A percentile compares a stretch with the other conserved stretches of the same genome.
These are phyloP conservation scores for Paulownia fortunei DNA, from an alignment of 257 asterid species.

Conservation along the genomic window DNA sequence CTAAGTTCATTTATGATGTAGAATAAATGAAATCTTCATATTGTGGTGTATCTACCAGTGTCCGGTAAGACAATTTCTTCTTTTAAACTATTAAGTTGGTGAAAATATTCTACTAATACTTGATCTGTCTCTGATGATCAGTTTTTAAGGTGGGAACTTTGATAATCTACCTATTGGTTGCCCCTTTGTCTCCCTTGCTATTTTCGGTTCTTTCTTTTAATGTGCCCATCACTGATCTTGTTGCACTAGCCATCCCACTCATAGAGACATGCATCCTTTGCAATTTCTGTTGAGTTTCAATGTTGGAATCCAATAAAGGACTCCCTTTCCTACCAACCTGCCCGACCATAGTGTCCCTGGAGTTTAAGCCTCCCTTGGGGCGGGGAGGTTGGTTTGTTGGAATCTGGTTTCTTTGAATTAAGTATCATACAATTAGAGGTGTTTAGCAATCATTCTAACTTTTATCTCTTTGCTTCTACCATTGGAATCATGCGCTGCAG, in stretches of 20 bases:
- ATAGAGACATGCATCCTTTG: background rate
- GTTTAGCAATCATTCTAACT: background rate
- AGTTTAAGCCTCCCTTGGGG: background rate
- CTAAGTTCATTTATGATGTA: background rate
- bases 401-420: background rate
- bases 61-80: background rate
- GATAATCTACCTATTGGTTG: background rate
- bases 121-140: background rate
- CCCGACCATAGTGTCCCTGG: too few relatives aligned
- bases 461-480: constrained; percentile 2
- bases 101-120: background rate
- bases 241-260: background rate
- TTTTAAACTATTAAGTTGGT: background rate
- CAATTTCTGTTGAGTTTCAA: background rate
- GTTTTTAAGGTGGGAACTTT: background rate
- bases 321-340: background rate
- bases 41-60: background rate
- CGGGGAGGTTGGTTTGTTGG: background rate
- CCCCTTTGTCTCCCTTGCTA: background rate
- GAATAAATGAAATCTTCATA: background rate
- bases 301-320: background rate
- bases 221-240: background rate
- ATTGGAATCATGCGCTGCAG: constrained; percentile 1
- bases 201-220: background rate
- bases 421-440: background rate